Conservation (phyloP, 495 filamentous ascomycete species). For the Aspergillus diversus region DNA sequence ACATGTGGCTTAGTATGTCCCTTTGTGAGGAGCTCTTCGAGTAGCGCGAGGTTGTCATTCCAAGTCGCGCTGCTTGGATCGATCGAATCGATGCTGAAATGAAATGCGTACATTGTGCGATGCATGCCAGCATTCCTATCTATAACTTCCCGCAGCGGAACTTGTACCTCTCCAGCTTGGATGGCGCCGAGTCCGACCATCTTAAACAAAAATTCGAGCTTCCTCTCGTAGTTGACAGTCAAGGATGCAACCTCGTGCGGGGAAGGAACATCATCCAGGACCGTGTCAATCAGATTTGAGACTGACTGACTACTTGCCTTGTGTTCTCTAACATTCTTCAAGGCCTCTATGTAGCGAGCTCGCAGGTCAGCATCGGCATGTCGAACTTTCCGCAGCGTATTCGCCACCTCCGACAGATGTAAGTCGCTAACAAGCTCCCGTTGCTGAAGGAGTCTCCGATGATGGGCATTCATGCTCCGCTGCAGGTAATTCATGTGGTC, state of each 20-base stretch:
- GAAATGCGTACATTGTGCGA: conserved; percentile 5
- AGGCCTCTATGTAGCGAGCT: not conserved
- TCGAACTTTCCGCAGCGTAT: not conserved
- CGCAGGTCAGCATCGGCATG: not conserved
- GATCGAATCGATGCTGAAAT: not conserved
- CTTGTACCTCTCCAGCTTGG: not conserved
- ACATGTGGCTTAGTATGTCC: not conserved
- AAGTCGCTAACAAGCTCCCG: not conserved
- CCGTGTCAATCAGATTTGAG: not conserved
- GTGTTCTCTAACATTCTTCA: conserved; percentile 1
- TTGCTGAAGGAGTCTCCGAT: not conserved
- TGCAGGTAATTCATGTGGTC: conserved; percentile 4
- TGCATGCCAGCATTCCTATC: not conserved
- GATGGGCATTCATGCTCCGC: conserved; percentile 6
- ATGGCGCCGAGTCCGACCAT: conserved; percentile 4
- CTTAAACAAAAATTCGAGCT: conserved; percentile 2
- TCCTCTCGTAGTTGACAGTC: not conserved
- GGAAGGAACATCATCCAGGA: not conserved
- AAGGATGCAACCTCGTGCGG: not conserved
- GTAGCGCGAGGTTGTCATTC: not conserved
- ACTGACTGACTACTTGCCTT: conserved; percentile 2
- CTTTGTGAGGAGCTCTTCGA: conserved; percentile 9
- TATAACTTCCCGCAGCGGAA: not conserved
- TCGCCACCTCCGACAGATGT: conserved; percentile 5
- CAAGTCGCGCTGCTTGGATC: not conserved